Base-by-base conservation (phyloP, 2,329 filamentous ascomycete species). In the Didymosphaeria variabile region DNA sequence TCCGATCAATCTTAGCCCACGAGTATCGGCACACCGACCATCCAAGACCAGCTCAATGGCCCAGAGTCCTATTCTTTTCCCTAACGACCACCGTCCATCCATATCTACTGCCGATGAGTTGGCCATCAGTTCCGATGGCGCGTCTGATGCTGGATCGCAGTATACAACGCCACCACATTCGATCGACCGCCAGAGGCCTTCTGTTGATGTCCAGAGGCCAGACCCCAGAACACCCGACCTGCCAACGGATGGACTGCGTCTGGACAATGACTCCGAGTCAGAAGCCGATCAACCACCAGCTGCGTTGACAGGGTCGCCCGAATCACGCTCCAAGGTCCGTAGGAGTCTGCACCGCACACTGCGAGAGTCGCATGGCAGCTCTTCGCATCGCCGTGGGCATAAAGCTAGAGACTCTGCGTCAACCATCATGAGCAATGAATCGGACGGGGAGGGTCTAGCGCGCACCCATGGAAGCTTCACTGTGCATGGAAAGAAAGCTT, bases 401-500 rank as follows among this genome's bases (percentile, higher is more conserved):
- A 94, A 90, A 76, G 90, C 90, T 54, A 92, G 89, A 72, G 93
- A 96, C 53, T 90, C 89, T 4, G 81, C 85, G 3, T 88, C 88
- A 2, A 90, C 86, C 44, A 78, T 83, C 51, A 82, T 83, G 17
- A 79, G 84, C 52, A 74, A 72, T 73, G 84, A 71, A 60, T 74
- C 64, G 66, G 86, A 80, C 82, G 91, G 74, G 40, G 91, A 92
- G 67, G 88, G 91, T 12, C 84, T 99, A 13, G 84, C 91, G 7
- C 88, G 95, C 51, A 90, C 91, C 13, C 88, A 91, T 13, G 93
- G 93, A 5, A 97, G 92, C 70, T 99, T 99, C 77, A 97, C 95
- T 4, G 90, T 99, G 4, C 95, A 99, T 73, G 94, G 95, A 62
- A 99, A 98, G 82, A 98, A 99, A 79, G 95, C 95, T 2, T 97